Evolutionary conservation across 805 yeast genomes (phyloP).

Genomic region (Scheffersomyces stipitis): DNA sequence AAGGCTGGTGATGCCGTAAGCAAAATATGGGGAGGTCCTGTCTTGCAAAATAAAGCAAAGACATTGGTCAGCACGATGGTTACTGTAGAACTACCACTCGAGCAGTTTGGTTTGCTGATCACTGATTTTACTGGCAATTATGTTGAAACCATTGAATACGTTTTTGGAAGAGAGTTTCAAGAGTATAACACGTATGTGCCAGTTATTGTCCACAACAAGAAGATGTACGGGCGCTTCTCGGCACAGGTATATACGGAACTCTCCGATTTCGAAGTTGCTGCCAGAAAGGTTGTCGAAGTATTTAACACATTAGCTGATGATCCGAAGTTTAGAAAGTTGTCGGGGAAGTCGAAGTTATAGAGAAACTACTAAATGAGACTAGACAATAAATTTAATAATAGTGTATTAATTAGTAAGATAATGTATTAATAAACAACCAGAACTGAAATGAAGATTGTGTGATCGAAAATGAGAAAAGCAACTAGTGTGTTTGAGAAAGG

Average conservation of each 20-base stretch:
- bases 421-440: no score
- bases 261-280: conserved; percentile 51
- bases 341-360: no score
- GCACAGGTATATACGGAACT: conserved; percentile 61
- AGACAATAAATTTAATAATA: no score
- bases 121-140: conserved; percentile 5
- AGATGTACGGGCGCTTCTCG: conserved; percentile 45
- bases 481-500: no score
- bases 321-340: conserved; percentile 1
- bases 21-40: conserved; percentile 38
- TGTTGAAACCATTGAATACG: background rate
- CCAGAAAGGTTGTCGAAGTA: conserved; percentile 34
- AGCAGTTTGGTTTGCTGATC: conserved; percentile 9
- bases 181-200: conserved; percentile 49
- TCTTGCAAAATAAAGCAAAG: conserved; percentile 35
- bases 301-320: conserved; percentile 3
- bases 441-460: no score
- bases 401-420: no score
- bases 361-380: no score
- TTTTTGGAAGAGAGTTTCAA: conserved; percentile 6
- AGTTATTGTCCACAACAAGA: conserved; percentile 36
- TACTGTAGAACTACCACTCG: conserved; percentile 38
- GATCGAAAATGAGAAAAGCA: no score
- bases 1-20: conserved; percentile 42
- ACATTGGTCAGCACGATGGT: conserved; percentile 44